These are phyloP conservation scores for Articulospora tetracladia DNA, from an alignment of 495 filamentous ascomycete genomes.

Conservation along the genomic window DNA sequence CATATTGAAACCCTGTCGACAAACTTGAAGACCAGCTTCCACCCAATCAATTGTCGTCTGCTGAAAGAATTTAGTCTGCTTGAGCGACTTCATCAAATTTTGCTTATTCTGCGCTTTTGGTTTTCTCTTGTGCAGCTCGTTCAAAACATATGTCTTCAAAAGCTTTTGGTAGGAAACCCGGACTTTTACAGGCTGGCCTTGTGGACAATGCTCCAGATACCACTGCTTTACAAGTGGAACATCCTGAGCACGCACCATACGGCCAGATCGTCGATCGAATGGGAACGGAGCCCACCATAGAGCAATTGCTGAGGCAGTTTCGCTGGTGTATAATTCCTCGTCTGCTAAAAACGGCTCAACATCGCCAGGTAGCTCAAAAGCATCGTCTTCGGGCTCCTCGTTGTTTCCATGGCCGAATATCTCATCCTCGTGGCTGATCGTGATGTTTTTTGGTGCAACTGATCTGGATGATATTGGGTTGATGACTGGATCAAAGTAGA, in stretches of 20 bases:
- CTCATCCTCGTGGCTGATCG: conserved; percentile 89
- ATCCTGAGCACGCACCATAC: conserved; percentile 95
- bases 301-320: conserved; percentile 88
- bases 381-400: conserved; percentile 71
- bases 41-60: conserved; percentile 99
- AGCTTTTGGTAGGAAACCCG: conserved; percentile 99
- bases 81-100: conserved; percentile 81
- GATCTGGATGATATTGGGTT: conserved; percentile 96
- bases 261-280: conserved; percentile 94
- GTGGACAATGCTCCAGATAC: conserved; percentile 94
- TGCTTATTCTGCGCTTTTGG: conserved; percentile 96
- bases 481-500: conserved; percentile 96
- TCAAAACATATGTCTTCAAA: conserved; percentile 93
- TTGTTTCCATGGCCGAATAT: conserved; percentile 83
- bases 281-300: conserved; percentile 99
- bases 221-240: conserved; percentile 97
- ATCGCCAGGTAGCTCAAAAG: conserved; percentile 76
- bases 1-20: conserved; percentile 99
- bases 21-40: conserved; percentile 96
- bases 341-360: conserved; percentile 87
- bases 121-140: conserved; percentile 90
- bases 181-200: conserved; percentile 93
- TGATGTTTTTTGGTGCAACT: conserved; percentile 92
- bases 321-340: conserved; percentile 83
- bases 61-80: conserved; percentile 98